A percentile compares a stretch with the other conserved stretches of the same genome.
Evolutionary conservation across 2,329 filamentous ascomycete genomes (phyloP).

Genomic region (Colletotrichum sp.): DNA sequence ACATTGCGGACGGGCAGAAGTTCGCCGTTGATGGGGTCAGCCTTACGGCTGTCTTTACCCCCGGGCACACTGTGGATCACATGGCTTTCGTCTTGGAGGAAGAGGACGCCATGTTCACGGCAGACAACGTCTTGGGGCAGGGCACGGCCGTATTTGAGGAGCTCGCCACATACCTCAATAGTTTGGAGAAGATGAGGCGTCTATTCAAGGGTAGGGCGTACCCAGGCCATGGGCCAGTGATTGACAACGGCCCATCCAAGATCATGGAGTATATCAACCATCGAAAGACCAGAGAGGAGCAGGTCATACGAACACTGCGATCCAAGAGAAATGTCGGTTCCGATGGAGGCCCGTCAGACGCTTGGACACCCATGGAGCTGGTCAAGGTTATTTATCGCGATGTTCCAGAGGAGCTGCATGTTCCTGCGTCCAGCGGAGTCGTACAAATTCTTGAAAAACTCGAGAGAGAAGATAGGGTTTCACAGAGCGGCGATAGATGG

Average conservation of each 20-base stretch:
- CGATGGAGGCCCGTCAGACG: slow-evolving; percentile 28
- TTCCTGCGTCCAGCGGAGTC: slow-evolving; percentile 78
- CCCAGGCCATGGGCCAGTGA: slow-evolving; percentile 84
- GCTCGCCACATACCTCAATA: slow-evolving; percentile 70
- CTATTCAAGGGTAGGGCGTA: slow-evolving; percentile 76
- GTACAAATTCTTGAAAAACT: slow-evolving; percentile 83
- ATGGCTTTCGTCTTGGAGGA: slow-evolving; percentile 79
- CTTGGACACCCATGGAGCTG: slow-evolving; percentile 78
- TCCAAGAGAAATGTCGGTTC: slow-evolving; percentile 27
- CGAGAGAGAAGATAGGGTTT: slow-evolving; percentile 72
- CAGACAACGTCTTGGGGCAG: slow-evolving; percentile 87
- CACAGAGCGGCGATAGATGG: slow-evolving; percentile 44
- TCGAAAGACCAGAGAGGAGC: slow-evolving; percentile 77
- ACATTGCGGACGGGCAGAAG: slow-evolving; percentile 55
- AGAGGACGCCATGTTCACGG: slow-evolving; percentile 85
- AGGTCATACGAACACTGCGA: slow-evolving; percentile 71
- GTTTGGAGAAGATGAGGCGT: slow-evolving; percentile 71
- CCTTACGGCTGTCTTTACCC: slow-evolving; percentile 65
- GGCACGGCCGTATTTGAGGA: slow-evolving; percentile 88
- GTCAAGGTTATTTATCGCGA: slow-evolving; percentile 88
- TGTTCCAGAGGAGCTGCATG: slow-evolving; percentile 76
- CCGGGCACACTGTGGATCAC: slow-evolving; percentile 82
- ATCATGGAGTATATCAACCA: slow-evolving; percentile 86
- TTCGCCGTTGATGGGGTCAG: slow-evolving; percentile 68
- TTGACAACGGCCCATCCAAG: slow-evolving; percentile 74